Base-by-base conservation (phyloP, 441 rosid genomes). In the Metrosideros polymorpha region DNA sequence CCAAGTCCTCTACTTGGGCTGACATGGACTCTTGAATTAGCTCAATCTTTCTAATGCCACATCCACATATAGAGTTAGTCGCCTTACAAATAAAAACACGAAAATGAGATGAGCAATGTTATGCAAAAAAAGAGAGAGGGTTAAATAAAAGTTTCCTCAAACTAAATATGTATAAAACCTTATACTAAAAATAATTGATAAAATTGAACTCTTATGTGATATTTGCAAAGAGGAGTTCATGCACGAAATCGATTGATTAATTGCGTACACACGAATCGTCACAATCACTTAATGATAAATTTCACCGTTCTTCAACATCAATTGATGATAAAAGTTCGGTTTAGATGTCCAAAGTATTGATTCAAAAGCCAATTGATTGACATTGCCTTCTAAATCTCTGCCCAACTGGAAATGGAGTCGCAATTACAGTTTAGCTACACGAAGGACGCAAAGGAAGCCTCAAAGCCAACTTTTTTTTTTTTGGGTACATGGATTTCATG, bases 401-500 rank as follows among this genome's bases (percentile, higher is more conserved):
- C 13, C n/a, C 79, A 24, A 39, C 17, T 71, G 17, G 15, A 71
- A 39, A 71, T 22, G 79, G 79, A 71, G 5, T 9, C 14, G 4
- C 14, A 22, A 9, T 35, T 35, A 5, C 14, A 35, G 15, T 66
- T 27, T n/a, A 66, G 24, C 9, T 66, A 35, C 27, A 22, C 35
- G 45, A 35, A 66, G 45, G n/a, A 39, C 27, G 47, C 79, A 71
- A 71, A 71, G 79, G 79, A 71, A 71, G 87, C 50, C 84, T 86
- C 88, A 87, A 90, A 87, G 91, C 85, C 91, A 30, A 84, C 89
- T 87, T 85, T 89, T 25, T 84, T 53, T 52, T 30, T 19, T 19
- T 55, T 18, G 35, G 22, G 55, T 35, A 53, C 87, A 89, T 89
- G 87, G 89, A 86, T 89, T 90, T 89, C 92, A 92, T 88, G 86